A percentile compares a stretch with the other conserved stretches of the same genome.
These are phyloP conservation scores for Botrytis fragariae DNA, from an alignment of 2,329 filamentous ascomycete species.

Conservation along the genomic window DNA sequence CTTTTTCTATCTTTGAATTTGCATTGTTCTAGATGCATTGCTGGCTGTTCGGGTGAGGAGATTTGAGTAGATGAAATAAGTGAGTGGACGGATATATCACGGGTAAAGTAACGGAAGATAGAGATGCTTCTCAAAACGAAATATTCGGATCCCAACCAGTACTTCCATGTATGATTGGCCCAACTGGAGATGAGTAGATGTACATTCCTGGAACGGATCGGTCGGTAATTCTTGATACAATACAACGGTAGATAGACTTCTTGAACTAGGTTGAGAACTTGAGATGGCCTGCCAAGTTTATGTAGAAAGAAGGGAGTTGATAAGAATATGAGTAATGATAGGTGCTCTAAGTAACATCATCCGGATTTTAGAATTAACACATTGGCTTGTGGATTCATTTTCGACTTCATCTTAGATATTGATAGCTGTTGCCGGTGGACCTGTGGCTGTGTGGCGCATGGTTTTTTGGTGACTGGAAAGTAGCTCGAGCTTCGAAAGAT, in stretches of 20 bases:
- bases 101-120: too few relatives aligned
- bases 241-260: background rate
- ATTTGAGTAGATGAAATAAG: background rate
- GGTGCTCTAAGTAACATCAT: background rate
- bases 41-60: background rate
- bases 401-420: background rate
- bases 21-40: background rate
- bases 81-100: background rate
- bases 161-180: background rate
- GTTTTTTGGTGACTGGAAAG: background rate
- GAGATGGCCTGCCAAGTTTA: background rate
- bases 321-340: background rate
- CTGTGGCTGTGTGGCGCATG: background rate
- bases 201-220: background rate
- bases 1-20: background rate
- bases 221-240: background rate
- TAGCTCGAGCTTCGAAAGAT: background rate
- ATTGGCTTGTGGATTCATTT: background rate
- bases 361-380: background rate
- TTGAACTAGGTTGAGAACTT: background rate
- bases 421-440: background rate
- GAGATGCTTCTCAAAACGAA: background rate
- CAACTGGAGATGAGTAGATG: background rate
- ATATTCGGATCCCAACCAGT: background rate
- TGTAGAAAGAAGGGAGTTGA: background rate